Percentiles rank a stretch among this genome's conserved stretches.
Evolutionary conservation across 2,329 filamentous ascomycete genomes (phyloP).

Genomic region (Aspergillus fijiensis): DNA sequence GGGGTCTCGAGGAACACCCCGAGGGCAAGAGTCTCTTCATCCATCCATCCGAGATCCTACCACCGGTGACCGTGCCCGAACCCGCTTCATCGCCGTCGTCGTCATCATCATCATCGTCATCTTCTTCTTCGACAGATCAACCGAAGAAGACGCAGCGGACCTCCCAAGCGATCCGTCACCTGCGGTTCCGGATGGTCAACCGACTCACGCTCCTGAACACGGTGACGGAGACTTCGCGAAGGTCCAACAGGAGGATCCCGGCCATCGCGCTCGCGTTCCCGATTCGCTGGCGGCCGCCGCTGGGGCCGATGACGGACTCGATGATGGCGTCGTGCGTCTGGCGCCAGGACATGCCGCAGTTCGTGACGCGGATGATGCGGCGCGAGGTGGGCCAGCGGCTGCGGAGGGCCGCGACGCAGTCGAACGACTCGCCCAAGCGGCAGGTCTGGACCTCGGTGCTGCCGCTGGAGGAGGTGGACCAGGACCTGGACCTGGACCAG

Average conservation of each 20-base stretch:
- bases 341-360: slow-evolving; percentile 49
- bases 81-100: slow-evolving; percentile 32
- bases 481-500: too few species aligned
- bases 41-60: background rate
- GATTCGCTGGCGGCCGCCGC: slow-evolving; percentile 36
- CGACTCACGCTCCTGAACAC: slow-evolving; percentile 26
- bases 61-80: slow-evolving; percentile 25
- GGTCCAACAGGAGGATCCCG: slow-evolving; percentile 10
- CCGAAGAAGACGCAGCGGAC: too few species aligned
- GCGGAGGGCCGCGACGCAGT: slow-evolving; percentile 28
- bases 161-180: slow-evolving; percentile 11
- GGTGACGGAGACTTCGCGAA: slow-evolving; percentile 18
- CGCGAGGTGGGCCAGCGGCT: slow-evolving; percentile 39
- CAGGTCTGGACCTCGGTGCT: slow-evolving; percentile 30
- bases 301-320: slow-evolving; percentile 25
- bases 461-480: background rate
- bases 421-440: slow-evolving; percentile 15
- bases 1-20: slow-evolving; percentile 35
- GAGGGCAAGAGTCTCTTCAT: slow-evolving; percentile 27
- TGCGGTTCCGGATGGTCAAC: slow-evolving; percentile 30
- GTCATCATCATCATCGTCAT: slow-evolving; percentile 9
- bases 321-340: slow-evolving; percentile 41
- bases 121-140: background rate
- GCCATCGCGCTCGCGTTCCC: slow-evolving; percentile 30
- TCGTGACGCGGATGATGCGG: slow-evolving; percentile 41